Percentiles rank a stretch among this genome's conserved stretches.
Evolutionary conservation across 2,329 filamentous ascomycete genomes (phyloP).

Genomic region (Aspergillus sp.): DNA sequence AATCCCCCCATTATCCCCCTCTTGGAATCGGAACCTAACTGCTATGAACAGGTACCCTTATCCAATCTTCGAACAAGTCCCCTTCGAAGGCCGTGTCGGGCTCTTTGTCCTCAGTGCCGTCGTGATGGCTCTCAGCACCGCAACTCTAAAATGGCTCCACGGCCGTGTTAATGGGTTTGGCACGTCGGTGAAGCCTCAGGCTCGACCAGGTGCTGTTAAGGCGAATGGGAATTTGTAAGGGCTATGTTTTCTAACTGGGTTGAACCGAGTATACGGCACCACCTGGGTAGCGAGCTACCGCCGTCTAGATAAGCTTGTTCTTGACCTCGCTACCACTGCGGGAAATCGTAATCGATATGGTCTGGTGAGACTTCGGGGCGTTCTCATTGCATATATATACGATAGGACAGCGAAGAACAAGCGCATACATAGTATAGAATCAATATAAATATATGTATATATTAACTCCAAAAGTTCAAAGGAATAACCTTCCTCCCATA

Average conservation of each 20-base stretch:
- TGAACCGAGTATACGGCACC: not conserved
- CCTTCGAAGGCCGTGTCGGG: conserved; percentile 62
- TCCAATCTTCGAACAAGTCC: conserved; percentile 72
- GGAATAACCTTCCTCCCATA: not conserved
- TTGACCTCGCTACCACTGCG: not conserved
- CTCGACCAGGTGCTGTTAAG: conserved; percentile 32
- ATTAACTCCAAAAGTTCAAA: not conserved
- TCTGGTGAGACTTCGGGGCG: not conserved
- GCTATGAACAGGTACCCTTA: conserved; percentile 70
- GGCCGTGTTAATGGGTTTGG: conserved; percentile 48
- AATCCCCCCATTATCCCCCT: too few relatives aligned
- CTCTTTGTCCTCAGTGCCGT: conserved; percentile 70
- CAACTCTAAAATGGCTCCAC: conserved; percentile 69
- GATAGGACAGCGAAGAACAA: not conserved
- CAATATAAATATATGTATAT: not conserved
- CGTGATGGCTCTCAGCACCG: conserved; percentile 70
- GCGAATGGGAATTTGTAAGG: conserved; percentile 23
- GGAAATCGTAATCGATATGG: not conserved
- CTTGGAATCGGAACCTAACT: not conserved
- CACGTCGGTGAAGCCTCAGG: conserved; percentile 17
- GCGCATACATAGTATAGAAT: not conserved
- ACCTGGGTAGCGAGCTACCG: not conserved
- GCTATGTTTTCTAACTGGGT: not conserved
- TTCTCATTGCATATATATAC: not conserved
- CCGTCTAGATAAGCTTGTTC: not conserved